Evolutionary conservation across 2,329 filamentous ascomycete genomes (phyloP).

Genomic region (Colletotrichum camelliae): DNA sequence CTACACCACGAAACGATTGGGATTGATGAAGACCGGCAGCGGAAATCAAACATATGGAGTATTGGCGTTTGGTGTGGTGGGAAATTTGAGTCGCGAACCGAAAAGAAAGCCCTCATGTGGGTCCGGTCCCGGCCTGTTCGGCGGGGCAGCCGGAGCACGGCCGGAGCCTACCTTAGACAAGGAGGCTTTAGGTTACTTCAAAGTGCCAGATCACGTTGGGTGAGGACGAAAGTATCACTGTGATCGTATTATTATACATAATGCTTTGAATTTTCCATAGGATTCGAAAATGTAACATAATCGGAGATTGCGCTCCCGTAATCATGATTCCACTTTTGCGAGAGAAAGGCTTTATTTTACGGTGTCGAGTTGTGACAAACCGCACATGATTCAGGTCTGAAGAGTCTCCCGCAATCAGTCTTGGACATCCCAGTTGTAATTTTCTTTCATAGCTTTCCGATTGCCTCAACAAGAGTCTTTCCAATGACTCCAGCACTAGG

Average conservation of each 20-base stretch:
- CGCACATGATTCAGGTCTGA: background rate
- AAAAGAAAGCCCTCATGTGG: background rate
- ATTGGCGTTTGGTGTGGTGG: background rate
- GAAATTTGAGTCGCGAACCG: background rate
- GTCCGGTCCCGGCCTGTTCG: background rate
- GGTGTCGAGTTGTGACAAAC: rapidly evolving
- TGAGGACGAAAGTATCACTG: rapidly evolving
- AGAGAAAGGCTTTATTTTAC: background rate
- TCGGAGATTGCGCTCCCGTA: too few relatives aligned
- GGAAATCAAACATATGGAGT: background rate
- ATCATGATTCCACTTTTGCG: too few relatives aligned
- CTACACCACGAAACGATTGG: constrained; percentile 32
- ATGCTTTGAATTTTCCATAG: rapidly evolving
- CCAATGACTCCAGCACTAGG: background rate
- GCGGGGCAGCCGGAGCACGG: background rate
- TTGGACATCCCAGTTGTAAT: rapidly evolving
- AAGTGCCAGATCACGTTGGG: background rate
- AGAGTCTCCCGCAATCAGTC: rapidly evolving
- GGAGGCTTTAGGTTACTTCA: background rate
- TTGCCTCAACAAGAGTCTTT: background rate
- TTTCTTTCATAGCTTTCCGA: background rate
- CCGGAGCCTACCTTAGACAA: background rate
- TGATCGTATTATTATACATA: rapidly evolving
- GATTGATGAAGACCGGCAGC: rapidly evolving
- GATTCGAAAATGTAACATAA: background rate